A percentile compares a stretch with the other conserved stretches of the same genome.
phyloP scores from a whole-genome alignment of 352 stramenopile species.

The Pythium brassicae region DNA sequence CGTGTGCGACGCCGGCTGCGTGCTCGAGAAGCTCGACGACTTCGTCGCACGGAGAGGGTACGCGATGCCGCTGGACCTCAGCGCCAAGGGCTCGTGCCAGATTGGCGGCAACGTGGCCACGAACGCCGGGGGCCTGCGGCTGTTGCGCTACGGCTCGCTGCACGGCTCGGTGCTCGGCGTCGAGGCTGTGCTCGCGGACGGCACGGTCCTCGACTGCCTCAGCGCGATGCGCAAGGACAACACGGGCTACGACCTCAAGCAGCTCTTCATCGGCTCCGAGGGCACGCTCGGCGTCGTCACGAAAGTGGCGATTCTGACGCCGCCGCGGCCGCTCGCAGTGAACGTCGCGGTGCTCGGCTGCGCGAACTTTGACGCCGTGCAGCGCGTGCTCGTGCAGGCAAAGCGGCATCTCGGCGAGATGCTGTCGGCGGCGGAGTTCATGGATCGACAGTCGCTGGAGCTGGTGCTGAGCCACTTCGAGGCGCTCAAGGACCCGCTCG shows the following conservation, averaged over 20 bases:
- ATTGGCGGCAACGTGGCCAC: constrained; percentile 96
- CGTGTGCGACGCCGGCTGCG: constrained; percentile 88
- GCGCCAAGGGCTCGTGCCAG: constrained; percentile 96
- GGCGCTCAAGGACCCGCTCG: constrained; percentile 65
- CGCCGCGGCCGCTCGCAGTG: constrained; percentile 58
- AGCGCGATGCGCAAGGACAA: constrained; percentile 96
- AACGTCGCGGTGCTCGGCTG: constrained; percentile 92
- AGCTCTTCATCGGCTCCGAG: constrained; percentile 96
- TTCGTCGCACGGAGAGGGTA: constrained; percentile 81
- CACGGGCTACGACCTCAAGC: constrained; percentile 96
- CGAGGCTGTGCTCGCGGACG: constrained; percentile 92
- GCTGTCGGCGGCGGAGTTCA: constrained; percentile 95
- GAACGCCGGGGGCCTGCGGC: constrained; percentile 94
- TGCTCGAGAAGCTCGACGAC: constrained; percentile 92
- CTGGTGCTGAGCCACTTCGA: constrained; percentile 78
- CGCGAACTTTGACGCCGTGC: constrained; percentile 82
- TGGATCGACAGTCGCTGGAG: constrained; percentile 89
- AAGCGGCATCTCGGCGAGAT: constrained; percentile 91
- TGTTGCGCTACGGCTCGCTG: constrained; percentile 93
- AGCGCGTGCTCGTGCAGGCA: constrained; percentile 75
- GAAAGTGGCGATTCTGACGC: constrained; percentile 81
- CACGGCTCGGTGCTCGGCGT: constrained; percentile 93
- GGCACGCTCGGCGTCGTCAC: constrained; percentile 96
- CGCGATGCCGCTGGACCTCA: constrained; percentile 95
- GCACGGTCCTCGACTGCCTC: constrained; percentile 88